A percentile compares a stretch with the other conserved stretches of the same genome.
These are phyloP conservation scores for Ustulina deusta DNA, from an alignment of 2,329 filamentous ascomycete genomes.

Conservation along the genomic window DNA sequence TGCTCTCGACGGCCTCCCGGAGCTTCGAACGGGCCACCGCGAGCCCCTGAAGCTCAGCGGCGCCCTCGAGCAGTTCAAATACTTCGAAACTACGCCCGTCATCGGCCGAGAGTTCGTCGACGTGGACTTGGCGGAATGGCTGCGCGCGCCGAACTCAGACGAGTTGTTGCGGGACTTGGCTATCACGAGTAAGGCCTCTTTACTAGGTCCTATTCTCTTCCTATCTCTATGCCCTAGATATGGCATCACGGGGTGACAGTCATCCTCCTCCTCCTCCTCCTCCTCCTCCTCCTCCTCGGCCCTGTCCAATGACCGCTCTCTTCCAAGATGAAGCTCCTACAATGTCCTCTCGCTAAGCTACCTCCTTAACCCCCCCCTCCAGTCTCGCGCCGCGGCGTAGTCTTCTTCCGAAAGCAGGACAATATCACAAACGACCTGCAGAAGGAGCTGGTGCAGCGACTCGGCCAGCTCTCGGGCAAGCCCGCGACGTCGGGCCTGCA, in stretches of 20 bases:
- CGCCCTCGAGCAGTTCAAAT: conserved; percentile 63
- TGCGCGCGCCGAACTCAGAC: conserved; percentile 72
- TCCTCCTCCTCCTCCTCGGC: no score
- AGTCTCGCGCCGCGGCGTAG: conserved; percentile 77
- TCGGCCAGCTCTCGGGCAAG: conserved; percentile 70
- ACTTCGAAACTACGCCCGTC: conserved; percentile 70
- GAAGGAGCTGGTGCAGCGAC: conserved; percentile 72
- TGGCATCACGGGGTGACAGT: no score
- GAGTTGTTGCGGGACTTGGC: conserved; percentile 74
- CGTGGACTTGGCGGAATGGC: conserved; percentile 69
- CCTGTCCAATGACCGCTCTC: background rate
- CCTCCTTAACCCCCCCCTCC: background rate
- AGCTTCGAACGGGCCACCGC: conserved; percentile 44
- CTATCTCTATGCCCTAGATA: background rate
- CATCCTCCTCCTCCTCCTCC: no score
- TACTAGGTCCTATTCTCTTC: no score
- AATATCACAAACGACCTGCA: conserved; percentile 71
- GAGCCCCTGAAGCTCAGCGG: conserved; percentile 63
- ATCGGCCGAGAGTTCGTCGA: conserved; percentile 73
- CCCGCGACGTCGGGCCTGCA: conserved; percentile 67
- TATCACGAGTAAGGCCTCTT: conserved; percentile 66
- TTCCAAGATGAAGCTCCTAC: no score
- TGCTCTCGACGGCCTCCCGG: conserved; percentile 34
- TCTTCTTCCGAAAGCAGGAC: conserved; percentile 76
- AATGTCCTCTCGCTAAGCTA: conserved; percentile 7